phyloP scores from a whole-genome alignment of 2,329 filamentous ascomycete species.

The Shiraia bambusicola region DNA sequence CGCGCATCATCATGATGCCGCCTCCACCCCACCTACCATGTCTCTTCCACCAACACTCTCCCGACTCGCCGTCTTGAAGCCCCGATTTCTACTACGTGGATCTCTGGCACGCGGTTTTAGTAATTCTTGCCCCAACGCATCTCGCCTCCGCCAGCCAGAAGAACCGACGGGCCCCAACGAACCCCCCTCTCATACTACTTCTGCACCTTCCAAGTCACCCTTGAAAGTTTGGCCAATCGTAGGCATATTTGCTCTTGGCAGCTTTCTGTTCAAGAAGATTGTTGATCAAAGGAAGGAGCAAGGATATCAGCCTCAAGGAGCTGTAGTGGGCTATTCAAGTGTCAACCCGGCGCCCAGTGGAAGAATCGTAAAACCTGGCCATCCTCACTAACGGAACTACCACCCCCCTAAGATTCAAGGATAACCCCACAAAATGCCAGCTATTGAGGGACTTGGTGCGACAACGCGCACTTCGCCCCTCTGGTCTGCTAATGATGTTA shows the following conservation, averaged over 20 bases:
- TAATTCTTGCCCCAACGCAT: constrained; percentile 23
- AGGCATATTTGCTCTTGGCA: constrained; percentile 50
- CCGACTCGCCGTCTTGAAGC: constrained; percentile 6
- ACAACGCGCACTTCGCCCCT: constrained; percentile 60
- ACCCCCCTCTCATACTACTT: constrained; percentile 33
- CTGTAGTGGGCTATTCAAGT: constrained; percentile 6
- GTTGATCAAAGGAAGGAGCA: constrained; percentile 48
- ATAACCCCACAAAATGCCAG: constrained; percentile 34
- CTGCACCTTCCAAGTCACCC: constrained; percentile 43
- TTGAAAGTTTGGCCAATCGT: constrained; percentile 49
- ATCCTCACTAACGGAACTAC: constrained; percentile 29
- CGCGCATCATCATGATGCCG: constrained; percentile 28
- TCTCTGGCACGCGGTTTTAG: constrained; percentile 25
- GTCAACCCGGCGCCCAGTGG: constrained; percentile 34
- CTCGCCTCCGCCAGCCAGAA: constrained; percentile 38
- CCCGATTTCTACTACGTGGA: constrained; percentile 10
- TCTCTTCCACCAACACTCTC: constrained; percentile 23
- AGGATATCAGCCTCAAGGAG: constrained; percentile 28
- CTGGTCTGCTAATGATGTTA: constrained; percentile 75
- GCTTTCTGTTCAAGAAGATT: constrained; percentile 50
- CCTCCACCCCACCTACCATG: constrained; percentile 30
- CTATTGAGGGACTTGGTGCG: constrained; percentile 43
- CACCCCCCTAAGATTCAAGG: constrained; percentile 1
- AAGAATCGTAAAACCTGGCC: constrained; percentile 19
- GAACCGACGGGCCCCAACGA: constrained; percentile 44